Conservation (phyloP, 1,284 basidiomycete species). For the Pholiota adiposa region DNA sequence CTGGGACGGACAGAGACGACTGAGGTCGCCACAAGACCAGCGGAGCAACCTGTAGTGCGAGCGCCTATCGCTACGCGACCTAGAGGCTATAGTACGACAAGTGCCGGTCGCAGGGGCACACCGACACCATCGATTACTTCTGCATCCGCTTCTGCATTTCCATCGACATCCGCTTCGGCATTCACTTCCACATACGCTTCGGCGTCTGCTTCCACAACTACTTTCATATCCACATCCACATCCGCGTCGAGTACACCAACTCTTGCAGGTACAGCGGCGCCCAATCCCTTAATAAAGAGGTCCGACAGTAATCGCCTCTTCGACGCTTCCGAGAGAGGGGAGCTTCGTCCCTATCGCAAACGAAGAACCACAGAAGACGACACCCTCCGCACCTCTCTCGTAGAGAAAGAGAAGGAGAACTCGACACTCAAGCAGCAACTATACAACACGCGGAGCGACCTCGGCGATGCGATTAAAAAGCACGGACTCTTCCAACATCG, state of each 20-base stretch:
- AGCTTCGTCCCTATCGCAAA: neutral
- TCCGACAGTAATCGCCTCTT: neutral
- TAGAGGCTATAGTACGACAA: neutral
- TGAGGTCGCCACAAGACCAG: neutral
- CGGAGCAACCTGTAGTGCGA: neutral
- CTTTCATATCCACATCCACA: neutral
- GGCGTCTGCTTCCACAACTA: neutral
- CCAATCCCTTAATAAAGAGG: neutral
- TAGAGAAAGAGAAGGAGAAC: conserved; percentile 4
- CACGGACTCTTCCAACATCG: neutral
- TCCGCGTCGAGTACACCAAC: neutral
- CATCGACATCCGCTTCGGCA: neutral
- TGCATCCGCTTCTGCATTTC: neutral
- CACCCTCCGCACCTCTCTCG: neutral
- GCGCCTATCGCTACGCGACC: neutral
- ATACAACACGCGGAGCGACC: neutral
- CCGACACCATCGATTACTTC: neutral
- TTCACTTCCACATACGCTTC: neutral
- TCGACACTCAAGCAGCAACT: neutral
- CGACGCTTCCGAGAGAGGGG: neutral
- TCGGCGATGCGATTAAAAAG: conserved; percentile 2
- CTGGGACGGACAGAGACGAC: neutral
- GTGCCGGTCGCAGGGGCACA: neutral
- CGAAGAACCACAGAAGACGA: conserved; percentile 6
- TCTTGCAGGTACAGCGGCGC: neutral